A percentile compares a stretch with the other conserved stretches of the same genome.
Conservation (phyloP, 2,329 filamentous ascomycete species). For the Epichloe baconii region DNA sequence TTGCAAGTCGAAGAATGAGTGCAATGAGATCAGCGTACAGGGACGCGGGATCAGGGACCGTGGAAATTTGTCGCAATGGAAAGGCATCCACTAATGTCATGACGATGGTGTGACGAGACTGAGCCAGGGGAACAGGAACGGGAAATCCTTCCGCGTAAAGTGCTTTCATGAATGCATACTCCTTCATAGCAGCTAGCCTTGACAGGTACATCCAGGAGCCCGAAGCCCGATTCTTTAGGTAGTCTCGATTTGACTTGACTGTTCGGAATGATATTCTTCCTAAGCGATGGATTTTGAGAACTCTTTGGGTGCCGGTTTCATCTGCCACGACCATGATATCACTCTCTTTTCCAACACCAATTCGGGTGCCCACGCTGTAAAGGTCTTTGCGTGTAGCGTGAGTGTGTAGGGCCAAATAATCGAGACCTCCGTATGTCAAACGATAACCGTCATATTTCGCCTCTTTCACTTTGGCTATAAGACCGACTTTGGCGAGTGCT, state of each 20-base stretch:
- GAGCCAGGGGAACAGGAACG: conserved; percentile 75
- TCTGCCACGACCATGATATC: conserved; percentile 92
- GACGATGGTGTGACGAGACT: conserved; percentile 89
- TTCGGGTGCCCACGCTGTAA: conserved; percentile 86
- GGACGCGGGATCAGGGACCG: conserved; percentile 68
- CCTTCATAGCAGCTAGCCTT: conserved; percentile 80
- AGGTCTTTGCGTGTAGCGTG: conserved; percentile 68
- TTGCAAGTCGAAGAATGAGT: conserved; percentile 71
- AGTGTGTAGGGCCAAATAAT: conserved; percentile 91
- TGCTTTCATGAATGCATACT: conserved; percentile 88
- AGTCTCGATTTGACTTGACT: conserved; percentile 92
- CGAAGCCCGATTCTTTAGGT: conserved; percentile 65
- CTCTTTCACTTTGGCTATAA: conserved; percentile 89
- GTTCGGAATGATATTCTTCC: conserved; percentile 94
- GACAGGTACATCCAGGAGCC: conserved; percentile 99
- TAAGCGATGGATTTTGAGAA: conserved; percentile 91
- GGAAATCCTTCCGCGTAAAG: conserved; percentile 74
- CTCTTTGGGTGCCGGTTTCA: conserved; percentile 59
- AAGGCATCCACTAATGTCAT: conserved; percentile 92
- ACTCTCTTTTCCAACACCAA: conserved; percentile 94
- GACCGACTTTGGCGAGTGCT: conserved; percentile 75
- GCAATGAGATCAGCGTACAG: conserved; percentile 86
- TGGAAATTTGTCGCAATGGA: conserved; percentile 76
- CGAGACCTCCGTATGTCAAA: conserved; percentile 88
- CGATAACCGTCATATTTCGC: conserved; percentile 96